These are phyloP conservation scores for Ramularia collo-cygni DNA, from an alignment of 2,329 filamentous ascomycete species.

Conservation along the genomic window DNA sequence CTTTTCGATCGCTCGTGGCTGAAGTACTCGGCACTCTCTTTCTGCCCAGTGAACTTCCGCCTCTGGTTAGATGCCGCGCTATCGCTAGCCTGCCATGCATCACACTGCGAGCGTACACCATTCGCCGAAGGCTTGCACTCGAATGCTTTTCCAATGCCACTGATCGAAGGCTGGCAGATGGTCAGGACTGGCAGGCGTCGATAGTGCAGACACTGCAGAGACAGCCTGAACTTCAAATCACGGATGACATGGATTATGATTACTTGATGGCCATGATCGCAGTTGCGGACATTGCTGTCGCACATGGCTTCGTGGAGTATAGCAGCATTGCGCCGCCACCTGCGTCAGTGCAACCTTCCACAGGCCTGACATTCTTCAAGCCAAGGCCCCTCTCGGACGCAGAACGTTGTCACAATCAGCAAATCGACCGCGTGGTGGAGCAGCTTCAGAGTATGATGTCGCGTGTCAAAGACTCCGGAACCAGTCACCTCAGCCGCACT, in stretches of 20 bases:
- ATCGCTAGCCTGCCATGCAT: slow-evolving; percentile 54
- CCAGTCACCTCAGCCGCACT: slow-evolving; percentile 63
- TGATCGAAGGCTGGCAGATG: not conserved
- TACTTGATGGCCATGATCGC: slow-evolving; percentile 58
- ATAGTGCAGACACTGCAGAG: slow-evolving; percentile 23
- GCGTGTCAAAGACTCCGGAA: slow-evolving; percentile 46
- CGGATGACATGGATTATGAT: slow-evolving; percentile 57
- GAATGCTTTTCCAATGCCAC: slow-evolving; percentile 50
- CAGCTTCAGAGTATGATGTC: slow-evolving; percentile 44
- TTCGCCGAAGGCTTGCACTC: slow-evolving; percentile 61
- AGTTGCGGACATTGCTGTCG: slow-evolving; percentile 69
- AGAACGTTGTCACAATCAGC: slow-evolving; percentile 56
- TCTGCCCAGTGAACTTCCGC: slow-evolving; percentile 8
- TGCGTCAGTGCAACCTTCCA: not conserved
- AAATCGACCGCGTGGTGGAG: slow-evolving; percentile 60
- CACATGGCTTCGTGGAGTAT: slow-evolving; percentile 48
- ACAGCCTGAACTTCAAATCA: slow-evolving; percentile 46
- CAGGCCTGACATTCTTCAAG: slow-evolving; percentile 9
- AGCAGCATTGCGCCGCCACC: slow-evolving; percentile 12
- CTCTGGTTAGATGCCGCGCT: slow-evolving; percentile 48
- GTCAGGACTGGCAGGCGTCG: slow-evolving; percentile 13
- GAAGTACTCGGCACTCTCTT: slow-evolving; percentile 12
- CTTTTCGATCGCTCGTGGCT: slow-evolving; percentile 12
- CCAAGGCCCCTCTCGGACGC: slow-evolving; percentile 20
- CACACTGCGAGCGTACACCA: slow-evolving; percentile 46